Evolutionary conservation across 805 yeast genomes (phyloP).

Genomic region (Candida easanensis): DNA sequence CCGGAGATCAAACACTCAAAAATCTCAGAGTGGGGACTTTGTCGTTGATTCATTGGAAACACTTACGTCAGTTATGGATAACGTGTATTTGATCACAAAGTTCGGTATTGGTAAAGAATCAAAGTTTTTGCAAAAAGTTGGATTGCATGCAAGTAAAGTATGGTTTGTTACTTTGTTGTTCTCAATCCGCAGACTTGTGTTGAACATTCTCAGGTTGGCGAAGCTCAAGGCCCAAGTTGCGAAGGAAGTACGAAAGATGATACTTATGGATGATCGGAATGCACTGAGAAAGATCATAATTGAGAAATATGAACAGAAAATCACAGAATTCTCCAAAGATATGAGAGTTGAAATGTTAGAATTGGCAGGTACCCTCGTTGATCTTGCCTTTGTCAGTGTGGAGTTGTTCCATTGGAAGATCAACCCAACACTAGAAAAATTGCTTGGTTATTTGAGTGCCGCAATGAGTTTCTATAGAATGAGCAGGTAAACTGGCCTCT

Average conservation of each 20-base stretch:
- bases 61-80: conserved; percentile 21
- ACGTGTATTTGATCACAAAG: conserved; percentile 17
- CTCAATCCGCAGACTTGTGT: conserved; percentile 6
- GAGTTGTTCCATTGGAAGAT: conserved; percentile 19
- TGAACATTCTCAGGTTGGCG: conserved; percentile 7
- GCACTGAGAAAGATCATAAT: conserved; percentile 14
- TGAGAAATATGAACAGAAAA: conserved; percentile 12
- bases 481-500: conserved; percentile 15
- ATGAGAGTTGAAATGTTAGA: conserved; percentile 9
- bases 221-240: conserved; percentile 8
- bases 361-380: conserved; percentile 19
- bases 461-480: conserved; percentile 20
- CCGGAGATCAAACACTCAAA: conserved; percentile 6
- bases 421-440: conserved; percentile 14
- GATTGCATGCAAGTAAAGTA: conserved; percentile 15
- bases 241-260: conserved; percentile 13
- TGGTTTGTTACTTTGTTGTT: conserved; percentile 23
- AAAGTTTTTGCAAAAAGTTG: conserved; percentile 1
- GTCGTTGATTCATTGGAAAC: conserved; percentile 20
- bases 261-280: background rate
- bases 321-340: conserved; percentile 14
- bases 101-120: conserved; percentile 14
- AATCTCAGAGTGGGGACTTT: conserved; percentile 7
- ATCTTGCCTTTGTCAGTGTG: conserved; percentile 19
- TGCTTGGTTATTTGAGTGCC: conserved; percentile 15